Evolutionary conservation across 1,284 basidiomycete species (phyloP).

Genomic region (Ustilago shanxiensis): DNA sequence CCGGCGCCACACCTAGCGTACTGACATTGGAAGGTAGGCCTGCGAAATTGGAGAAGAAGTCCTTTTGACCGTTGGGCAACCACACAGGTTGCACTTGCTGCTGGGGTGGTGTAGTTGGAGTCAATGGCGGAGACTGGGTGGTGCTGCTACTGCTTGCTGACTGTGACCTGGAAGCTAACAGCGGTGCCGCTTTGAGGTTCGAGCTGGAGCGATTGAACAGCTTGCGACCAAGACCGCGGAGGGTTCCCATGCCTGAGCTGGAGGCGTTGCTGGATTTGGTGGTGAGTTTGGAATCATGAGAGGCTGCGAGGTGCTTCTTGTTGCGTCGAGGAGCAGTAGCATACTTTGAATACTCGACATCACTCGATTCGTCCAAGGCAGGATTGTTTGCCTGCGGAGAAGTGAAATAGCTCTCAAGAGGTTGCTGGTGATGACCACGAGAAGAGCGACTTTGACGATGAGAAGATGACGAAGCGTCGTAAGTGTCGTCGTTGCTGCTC

Average conservation of each 20-base stretch:
- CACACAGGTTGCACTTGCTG: slow-evolving; percentile 30
- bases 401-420: not conserved
- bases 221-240: slow-evolving; percentile 35
- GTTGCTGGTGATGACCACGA: slow-evolving; percentile 9
- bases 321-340: slow-evolving; percentile 9
- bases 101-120: slow-evolving; percentile 46
- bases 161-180: slow-evolving; percentile 39
- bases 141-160: slow-evolving; percentile 41
- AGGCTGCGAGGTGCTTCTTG: not conserved
- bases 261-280: not conserved
- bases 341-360: slow-evolving; percentile 22
- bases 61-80: slow-evolving; percentile 50
- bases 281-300: slow-evolving; percentile 22
- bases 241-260: slow-evolving; percentile 17
- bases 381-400: slow-evolving; percentile 8
- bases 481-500: slow-evolving; percentile 28
- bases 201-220: slow-evolving; percentile 44
- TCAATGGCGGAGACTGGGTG: slow-evolving; percentile 43
- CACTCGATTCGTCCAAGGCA: slow-evolving; percentile 22
- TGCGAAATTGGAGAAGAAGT: slow-evolving; percentile 39
- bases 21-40: slow-evolving; percentile 22
- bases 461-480: slow-evolving; percentile 9
- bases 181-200: slow-evolving; percentile 22
- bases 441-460: slow-evolving; percentile 23
- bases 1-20: not conserved